These are phyloP conservation scores for Pyrus communis DNA, from an alignment of 306 rosid genomes.

Conservation along the genomic window DNA sequence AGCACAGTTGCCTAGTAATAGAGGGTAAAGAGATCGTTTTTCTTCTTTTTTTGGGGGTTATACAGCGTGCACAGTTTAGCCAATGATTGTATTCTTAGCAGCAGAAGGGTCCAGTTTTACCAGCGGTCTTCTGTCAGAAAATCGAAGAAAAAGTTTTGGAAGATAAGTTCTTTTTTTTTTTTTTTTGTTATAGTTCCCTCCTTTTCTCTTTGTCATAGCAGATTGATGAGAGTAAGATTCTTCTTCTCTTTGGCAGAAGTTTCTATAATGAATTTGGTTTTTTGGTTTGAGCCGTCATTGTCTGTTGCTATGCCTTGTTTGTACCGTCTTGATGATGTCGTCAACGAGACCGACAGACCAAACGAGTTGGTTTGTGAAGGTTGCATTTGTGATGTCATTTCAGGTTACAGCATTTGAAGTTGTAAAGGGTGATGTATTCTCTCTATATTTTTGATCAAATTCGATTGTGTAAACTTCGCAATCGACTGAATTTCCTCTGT, in stretches of 20 bases:
- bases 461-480: no score
- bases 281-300: neutral
- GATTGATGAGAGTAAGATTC: conserved; percentile 28
- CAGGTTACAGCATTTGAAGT: neutral
- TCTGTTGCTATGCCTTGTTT: neutral
- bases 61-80: conserved; percentile 53
- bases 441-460: neutral
- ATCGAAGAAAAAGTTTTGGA: conserved; percentile 38
- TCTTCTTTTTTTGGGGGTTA: conserved; percentile 8
- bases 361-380: neutral
- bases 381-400: neutral
- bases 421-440: neutral
- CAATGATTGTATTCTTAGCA: conserved; percentile 29
- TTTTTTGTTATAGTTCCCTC: conserved; percentile 16
- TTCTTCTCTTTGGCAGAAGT: neutral
- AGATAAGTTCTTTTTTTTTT: conserved; percentile 6
- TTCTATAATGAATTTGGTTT: neutral
- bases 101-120: conserved; percentile 64
- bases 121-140: conserved; percentile 67
- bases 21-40: conserved; percentile 27
- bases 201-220: conserved; percentile 27
- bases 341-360: neutral
- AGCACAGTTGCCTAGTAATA: conserved; percentile 30
- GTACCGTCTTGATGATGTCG: neutral
- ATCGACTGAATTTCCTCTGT: neutral